These are phyloP conservation scores for Rhizopogon vinicolor DNA, from an alignment of 768 basidiomycete genomes.

Conservation along the genomic window DNA sequence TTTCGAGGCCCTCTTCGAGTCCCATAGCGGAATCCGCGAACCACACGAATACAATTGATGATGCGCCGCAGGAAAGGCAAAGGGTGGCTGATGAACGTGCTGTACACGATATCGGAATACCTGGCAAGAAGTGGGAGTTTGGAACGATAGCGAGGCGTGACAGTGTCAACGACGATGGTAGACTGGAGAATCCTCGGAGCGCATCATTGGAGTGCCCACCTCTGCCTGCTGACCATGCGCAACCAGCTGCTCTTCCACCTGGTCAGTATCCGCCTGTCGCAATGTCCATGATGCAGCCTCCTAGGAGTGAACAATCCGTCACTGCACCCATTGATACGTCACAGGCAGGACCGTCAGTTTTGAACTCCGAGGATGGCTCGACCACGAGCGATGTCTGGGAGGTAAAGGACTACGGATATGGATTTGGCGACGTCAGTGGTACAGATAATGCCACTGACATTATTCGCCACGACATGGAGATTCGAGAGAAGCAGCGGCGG, in stretches of 20 bases:
- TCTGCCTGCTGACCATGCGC: not conserved
- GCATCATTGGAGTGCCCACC: not conserved
- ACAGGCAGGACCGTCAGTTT: constrained; percentile 1
- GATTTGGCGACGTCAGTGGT: constrained; percentile 48
- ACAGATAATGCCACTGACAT: constrained; percentile 27
- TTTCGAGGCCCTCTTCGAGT: constrained; percentile 6
- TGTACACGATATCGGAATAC: constrained; percentile 8
- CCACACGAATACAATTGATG: not conserved
- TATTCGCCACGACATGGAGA: constrained; percentile 24
- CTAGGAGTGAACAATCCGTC: not conserved
- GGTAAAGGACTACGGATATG: constrained; percentile 61
- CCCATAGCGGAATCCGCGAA: not conserved
- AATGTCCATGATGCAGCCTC: not conserved
- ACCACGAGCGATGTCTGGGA: constrained; percentile 38
- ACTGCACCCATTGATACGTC: not conserved
- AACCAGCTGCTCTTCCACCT: not conserved
- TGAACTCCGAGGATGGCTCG: constrained; percentile 12
- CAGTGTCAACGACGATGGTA: constrained; percentile 1
- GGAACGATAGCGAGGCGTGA: constrained; percentile 35
- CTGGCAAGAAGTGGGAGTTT: constrained; percentile 48
- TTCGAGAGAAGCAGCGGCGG: constrained; percentile 17
- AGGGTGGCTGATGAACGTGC: not conserved
- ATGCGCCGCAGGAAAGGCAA: not conserved
- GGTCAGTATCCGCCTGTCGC: not conserved
- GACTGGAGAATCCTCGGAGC: not conserved